Evolutionary conservation across 2,329 filamentous ascomycete genomes (phyloP).

Genomic region (Monosporascus sp.): DNA sequence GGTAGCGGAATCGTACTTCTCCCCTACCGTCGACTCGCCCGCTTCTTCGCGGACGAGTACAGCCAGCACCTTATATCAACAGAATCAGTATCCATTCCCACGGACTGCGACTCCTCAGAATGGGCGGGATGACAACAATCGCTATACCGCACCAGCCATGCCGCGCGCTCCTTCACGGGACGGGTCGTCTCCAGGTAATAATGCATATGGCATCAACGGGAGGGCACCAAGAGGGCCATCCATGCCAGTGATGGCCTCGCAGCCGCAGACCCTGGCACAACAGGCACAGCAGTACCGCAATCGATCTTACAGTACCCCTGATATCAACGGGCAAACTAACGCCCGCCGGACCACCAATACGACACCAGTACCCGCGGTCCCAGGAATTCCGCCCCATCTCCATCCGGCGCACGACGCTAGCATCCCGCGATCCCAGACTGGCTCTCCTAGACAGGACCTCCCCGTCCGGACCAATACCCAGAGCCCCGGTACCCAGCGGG

Average conservation of each 20-base stretch:
- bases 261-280: conserved; percentile 47
- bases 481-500: conserved; percentile 63
- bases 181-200: conserved; percentile 54
- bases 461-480: conserved; percentile 66
- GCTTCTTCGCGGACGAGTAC: conserved; percentile 71
- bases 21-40: conserved; percentile 75
- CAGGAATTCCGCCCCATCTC: conserved; percentile 69
- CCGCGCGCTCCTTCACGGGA: conserved; percentile 76
- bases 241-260: conserved; percentile 63
- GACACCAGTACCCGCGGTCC: conserved; percentile 61
- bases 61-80: conserved; percentile 65
- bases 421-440: conserved; percentile 75
- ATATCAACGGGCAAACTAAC: conserved; percentile 71
- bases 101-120: conserved; percentile 66
- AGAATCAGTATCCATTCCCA: conserved; percentile 61
- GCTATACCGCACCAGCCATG: conserved; percentile 86
- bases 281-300: conserved; percentile 68
- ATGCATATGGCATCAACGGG: conserved; percentile 57
- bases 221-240: conserved; percentile 72
- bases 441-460: conserved; percentile 67
- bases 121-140: conserved; percentile 66
- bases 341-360: conserved; percentile 52
- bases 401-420: conserved; percentile 55
- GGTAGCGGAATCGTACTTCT: conserved; percentile 85
- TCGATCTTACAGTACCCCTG: conserved; percentile 90